Percentiles rank a stretch among this genome's conserved stretches.
Conservation (phyloP, 495 filamentous ascomycete genomes). For the Rhizodiscina lignyota region DNA sequence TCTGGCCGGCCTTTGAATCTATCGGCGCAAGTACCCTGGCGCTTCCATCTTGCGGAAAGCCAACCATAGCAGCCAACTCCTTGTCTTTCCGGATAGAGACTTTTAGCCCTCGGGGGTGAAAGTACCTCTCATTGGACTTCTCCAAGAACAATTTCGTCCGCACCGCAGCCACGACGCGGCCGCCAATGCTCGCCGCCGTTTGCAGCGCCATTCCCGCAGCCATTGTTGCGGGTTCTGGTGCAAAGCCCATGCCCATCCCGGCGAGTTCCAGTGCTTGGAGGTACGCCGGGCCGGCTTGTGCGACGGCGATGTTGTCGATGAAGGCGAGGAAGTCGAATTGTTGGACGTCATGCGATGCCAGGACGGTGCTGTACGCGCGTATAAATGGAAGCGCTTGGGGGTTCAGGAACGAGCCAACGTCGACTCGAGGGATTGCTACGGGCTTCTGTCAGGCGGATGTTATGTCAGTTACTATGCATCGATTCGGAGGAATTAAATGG, state of each 20-base stretch:
- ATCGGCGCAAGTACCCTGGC: too few species aligned
- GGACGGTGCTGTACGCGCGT: slow-evolving; percentile 1
- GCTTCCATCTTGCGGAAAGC: too few species aligned
- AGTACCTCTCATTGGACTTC: slow-evolving; percentile 2
- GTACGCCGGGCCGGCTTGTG: slow-evolving; percentile 1
- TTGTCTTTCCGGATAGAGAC: too few species aligned
- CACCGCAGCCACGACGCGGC: background rate
- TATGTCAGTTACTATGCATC: too few species aligned
- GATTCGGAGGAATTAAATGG: too few species aligned
- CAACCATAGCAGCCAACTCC: too few species aligned
- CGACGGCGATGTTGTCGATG: slow-evolving; percentile 1
- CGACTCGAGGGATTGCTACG: too few species aligned
- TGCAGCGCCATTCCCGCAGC: background rate
- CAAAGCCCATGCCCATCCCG: slow-evolving; percentile 1
- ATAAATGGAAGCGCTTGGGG: too few species aligned
- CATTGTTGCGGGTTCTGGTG: background rate
- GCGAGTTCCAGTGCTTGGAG: slow-evolving; percentile 1
- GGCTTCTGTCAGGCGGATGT: too few species aligned
- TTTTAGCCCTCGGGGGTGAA: background rate
- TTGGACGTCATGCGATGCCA: background rate
- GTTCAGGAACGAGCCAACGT: too few species aligned
- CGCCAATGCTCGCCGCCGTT: too few species aligned
- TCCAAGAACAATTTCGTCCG: slow-evolving; percentile 2
- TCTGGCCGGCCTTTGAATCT: too few species aligned
- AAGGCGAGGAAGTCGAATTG: slow-evolving; percentile 1